Percentiles rank a stretch among this genome's conserved stretches.
Conservation (phyloP, 257 asterid genomes). For the Nicotiana tabacum region DNA sequence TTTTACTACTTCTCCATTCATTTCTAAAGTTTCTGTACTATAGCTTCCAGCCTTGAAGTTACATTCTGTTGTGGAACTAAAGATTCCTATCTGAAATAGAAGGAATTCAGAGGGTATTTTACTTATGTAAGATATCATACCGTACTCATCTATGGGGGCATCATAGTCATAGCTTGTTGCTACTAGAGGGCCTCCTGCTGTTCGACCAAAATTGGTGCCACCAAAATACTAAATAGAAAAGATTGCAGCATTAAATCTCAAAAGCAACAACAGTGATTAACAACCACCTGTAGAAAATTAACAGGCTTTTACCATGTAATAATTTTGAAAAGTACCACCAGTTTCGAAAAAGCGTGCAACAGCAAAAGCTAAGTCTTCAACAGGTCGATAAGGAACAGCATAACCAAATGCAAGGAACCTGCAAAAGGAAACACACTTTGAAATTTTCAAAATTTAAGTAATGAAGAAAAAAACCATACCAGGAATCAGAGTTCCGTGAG, state of each 20-base stretch:
- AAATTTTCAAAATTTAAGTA: background rate
- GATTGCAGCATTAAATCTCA: background rate
- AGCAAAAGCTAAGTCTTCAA: constrained; percentile 80
- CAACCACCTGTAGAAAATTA: background rate
- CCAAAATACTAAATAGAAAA: constrained; percentile 56
- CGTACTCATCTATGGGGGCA: constrained; percentile 81
- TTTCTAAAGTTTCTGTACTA: background rate
- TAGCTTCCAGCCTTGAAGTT: background rate
- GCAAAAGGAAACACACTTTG: constrained; percentile 5
- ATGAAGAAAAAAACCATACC: background rate
- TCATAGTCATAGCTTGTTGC: constrained; percentile 88
- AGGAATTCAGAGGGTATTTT: background rate
- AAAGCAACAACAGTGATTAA: background rate
- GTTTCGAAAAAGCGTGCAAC: constrained; percentile 78
- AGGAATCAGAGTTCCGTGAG: background rate
- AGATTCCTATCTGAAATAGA: background rate
- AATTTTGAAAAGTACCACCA: constrained; percentile 84
- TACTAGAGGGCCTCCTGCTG: constrained; percentile 75
- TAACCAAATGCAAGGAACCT: constrained; percentile 88
- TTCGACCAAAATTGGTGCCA: constrained; percentile 83
- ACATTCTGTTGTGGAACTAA: background rate
- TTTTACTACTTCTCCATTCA: background rate
- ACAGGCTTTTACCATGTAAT: constrained; percentile 62
- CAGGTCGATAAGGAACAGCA: constrained; percentile 71
- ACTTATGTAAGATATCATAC: constrained; percentile 22